phyloP scores from a whole-genome alignment of 2,329 filamentous ascomycete genomes.

The Aspergillus versicolor region DNA sequence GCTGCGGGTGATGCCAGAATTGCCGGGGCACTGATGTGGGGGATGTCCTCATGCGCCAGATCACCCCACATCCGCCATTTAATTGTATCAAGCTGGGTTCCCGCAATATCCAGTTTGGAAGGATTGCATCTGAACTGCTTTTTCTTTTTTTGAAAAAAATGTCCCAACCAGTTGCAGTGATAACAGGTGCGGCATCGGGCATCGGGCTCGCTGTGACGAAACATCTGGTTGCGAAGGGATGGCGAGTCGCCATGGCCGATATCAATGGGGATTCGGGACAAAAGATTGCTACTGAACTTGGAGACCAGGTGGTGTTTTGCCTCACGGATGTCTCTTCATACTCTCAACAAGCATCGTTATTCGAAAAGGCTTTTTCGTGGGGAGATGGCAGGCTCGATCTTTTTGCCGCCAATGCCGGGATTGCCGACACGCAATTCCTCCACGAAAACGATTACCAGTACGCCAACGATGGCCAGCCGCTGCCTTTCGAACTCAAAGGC shows the following conservation, averaged over 20 bases:
- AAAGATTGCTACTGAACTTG: neutral
- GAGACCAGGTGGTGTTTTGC: neutral
- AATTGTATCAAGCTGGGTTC: too few relatives aligned
- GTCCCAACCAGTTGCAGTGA: neutral
- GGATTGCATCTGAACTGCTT: too few relatives aligned
- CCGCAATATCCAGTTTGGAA: too few relatives aligned
- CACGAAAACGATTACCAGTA: too few relatives aligned
- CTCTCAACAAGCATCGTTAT: neutral
- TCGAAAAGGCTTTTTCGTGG: neutral
- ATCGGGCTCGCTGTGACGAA: neutral
- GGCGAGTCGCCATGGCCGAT: neutral
- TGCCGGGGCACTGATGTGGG: too few relatives aligned
- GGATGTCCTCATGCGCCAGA: too few relatives aligned
- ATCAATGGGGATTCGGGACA: neutral
- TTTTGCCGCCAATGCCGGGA: neutral
- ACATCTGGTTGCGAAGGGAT: neutral
- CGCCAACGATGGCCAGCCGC: neutral
- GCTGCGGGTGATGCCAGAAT: too few relatives aligned
- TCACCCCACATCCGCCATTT: too few relatives aligned
- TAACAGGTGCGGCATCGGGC: neutral
- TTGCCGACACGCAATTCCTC: neutral
- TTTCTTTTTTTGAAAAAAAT: too few relatives aligned
- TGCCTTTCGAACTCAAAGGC: neutral
- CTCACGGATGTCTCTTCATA: neutral
- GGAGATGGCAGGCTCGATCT: neutral